Evolutionary conservation across 2,329 filamentous ascomycete genomes (phyloP), one percentile per base, ranked within the genome.

Genomic region (Zalaria obscura): DNA sequence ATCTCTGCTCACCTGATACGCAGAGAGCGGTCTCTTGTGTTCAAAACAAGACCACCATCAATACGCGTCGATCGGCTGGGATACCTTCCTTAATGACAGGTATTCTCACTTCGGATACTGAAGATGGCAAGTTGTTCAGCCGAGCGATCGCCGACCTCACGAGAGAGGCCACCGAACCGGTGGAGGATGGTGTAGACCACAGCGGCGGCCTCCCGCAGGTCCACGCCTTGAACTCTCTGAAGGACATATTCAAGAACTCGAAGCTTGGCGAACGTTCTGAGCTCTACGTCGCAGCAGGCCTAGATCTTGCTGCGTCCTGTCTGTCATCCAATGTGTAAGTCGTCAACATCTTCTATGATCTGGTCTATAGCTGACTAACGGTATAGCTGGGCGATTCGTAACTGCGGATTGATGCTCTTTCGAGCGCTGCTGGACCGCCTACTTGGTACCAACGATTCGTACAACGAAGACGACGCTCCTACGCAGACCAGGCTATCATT

Each of bases 221-320:
- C 0, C 91, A 98, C 59, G 87, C 91, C 0, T 73, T 94, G 55
- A 98, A 98, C 57, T 94, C 84, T 46, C 66, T 98, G 43, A 91
- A 91, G 55, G 87, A 93, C 48, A 80, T 94, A 2, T 91, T 95
- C 60, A 89, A 84, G 43, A 87, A 80, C 50, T 85, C 86, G 0
- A 75, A 77, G 39, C 69, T 96, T 9, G 72, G 83, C 27, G 76
- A 76, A 42, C 72, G 73, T 40, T 83, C 85, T 0, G 85, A 93
- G 52, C 67, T 68, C 0, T 81, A 87, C 50, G 69, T 95, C 5
- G 78, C 83, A 5, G 68, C 76, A 27, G 80, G 80, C 29, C 68
- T 98, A 3, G 74, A 80, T 46, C 69, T 96, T n/a, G 87, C 88
- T 2, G 83, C 84, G 7, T 73, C 74, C 44, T 85, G 82, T 40